Conservation (phyloP, 208 protist species). For the Lotmaria passim region DNA sequence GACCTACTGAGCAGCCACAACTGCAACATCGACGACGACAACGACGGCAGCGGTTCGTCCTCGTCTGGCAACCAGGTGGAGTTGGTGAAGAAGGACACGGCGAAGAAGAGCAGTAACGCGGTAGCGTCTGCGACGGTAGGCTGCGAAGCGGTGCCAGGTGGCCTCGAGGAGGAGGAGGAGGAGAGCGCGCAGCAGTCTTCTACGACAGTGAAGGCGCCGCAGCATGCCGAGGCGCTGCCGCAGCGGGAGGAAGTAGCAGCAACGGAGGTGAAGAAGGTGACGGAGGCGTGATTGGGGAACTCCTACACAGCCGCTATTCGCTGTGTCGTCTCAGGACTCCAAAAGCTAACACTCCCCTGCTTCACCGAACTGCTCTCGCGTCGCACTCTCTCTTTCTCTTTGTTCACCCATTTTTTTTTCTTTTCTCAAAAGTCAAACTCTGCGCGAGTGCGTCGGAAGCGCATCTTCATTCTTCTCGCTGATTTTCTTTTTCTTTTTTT, state of each 20-base stretch:
- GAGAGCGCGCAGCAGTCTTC: background rate
- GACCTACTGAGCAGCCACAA: conserved; percentile 1
- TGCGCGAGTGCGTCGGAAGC: no score
- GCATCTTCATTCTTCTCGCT: no score
- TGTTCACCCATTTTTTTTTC: no score
- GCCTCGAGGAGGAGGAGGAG: background rate
- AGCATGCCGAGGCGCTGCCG: background rate
- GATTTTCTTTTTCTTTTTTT: no score
- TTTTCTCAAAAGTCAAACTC: no score
- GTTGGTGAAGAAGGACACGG: conserved; percentile 4
- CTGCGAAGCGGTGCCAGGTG: background rate
- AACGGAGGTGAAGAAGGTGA: background rate
- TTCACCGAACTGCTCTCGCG: no score
- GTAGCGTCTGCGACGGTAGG: background rate
- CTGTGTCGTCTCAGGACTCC: background rate
- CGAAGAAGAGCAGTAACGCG: background rate
- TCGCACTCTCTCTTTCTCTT: no score
- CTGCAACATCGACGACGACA: background rate
- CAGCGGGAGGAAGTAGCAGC: background rate
- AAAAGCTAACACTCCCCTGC: background rate
- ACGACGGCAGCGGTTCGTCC: background rate
- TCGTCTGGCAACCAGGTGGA: conserved; percentile 16
- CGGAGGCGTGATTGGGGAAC: background rate
- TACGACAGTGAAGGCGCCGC: background rate
- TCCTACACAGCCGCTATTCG: background rate